Evolutionary conservation across 345 rosid genomes (phyloP), one percentile per base, ranked within the genome.

Genomic region (Lagerstroemia speciosa): DNA sequence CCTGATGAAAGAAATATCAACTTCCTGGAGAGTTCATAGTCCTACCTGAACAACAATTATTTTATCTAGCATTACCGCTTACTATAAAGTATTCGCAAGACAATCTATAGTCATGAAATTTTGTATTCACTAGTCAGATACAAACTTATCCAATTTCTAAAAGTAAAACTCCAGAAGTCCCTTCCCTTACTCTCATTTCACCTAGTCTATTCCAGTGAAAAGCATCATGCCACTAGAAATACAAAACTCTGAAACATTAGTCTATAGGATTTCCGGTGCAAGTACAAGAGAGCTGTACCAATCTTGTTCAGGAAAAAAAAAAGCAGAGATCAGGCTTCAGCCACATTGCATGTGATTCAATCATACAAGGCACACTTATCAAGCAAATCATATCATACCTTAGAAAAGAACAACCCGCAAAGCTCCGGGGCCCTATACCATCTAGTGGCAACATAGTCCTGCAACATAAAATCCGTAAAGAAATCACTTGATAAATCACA

Each of bases 371-470:
- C 15, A 33, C 2, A 60, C 55, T 36, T 30, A 62, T 34, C 34
- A 45, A 41, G 66, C 53, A 61, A 57, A 32, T 6, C 55, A 48
- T 19, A 19, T 41, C 57, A 62, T 84, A 94, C 99, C 96, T 89
- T 91, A 33, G 99, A 87, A 78, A 77, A 94, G 82, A 94, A 94
- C 34, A 97, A 94, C 60, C 99, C 97, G 76, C 99, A 91, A 15
- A 94, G 84, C 83, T 94, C 98, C 37, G 98, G 98, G 38, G 97
- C 99, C 73, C 99, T 89, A 73, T 94, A 91, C 99, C 99, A 94
- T 82, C 99, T 86, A 27, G 99, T 91, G 67, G 97, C 96, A 77
- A 94, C 99, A 75, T 94, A 94, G 73, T 94, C 99, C 97, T 88
- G 82, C 34, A 77, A 71, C 37, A 20, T 41, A 8, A 58, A 58